These are phyloP conservation scores for Yamadazyma siamensis DNA, from an alignment of 1,139 yeast species.

Conservation along the genomic window DNA sequence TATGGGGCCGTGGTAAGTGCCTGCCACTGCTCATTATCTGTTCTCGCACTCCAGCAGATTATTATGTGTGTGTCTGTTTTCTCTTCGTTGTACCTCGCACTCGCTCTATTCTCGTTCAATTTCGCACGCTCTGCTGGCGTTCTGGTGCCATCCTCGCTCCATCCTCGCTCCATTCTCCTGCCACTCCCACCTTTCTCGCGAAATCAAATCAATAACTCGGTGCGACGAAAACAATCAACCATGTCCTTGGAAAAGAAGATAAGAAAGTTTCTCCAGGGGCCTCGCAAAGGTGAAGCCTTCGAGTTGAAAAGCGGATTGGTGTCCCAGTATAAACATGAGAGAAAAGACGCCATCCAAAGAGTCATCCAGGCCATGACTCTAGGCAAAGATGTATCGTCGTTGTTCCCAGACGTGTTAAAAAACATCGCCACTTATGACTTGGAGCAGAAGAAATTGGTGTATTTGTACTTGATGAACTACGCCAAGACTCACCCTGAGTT, in stretches of 20 bases:
- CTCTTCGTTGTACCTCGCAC: too few relatives aligned
- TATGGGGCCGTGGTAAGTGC: too few relatives aligned
- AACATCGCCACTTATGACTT: conserved; percentile 96
- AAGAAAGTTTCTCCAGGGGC: conserved; percentile 43
- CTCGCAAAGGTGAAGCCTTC: conserved; percentile 70
- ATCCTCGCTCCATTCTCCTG: neutral
- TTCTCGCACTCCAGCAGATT: too few relatives aligned
- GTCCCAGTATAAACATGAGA: conserved; percentile 88
- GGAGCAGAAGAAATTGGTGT: conserved; percentile 95
- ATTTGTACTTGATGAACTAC: conserved; percentile 92
- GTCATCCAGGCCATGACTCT: conserved; percentile 98
- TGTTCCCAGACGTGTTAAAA: conserved; percentile 94
- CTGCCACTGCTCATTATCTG: too few relatives aligned
- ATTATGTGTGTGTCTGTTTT: too few relatives aligned
- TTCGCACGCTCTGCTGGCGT: too few relatives aligned
- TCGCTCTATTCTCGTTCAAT: too few relatives aligned
- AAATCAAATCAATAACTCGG: too few relatives aligned
- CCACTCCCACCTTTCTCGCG: conserved; percentile 2
- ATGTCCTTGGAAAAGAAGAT: conserved; percentile 44
- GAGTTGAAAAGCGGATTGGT: conserved; percentile 89
- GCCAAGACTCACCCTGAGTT: conserved; percentile 96
- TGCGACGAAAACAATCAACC: too few relatives aligned
- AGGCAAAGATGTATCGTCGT: conserved; percentile 94
- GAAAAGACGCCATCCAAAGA: conserved; percentile 94
- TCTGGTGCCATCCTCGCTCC: neutral